Base-by-base conservation (phyloP, 371 early-diverging fungal species). In the Amoeboaphelidium protococcarum region DNA sequence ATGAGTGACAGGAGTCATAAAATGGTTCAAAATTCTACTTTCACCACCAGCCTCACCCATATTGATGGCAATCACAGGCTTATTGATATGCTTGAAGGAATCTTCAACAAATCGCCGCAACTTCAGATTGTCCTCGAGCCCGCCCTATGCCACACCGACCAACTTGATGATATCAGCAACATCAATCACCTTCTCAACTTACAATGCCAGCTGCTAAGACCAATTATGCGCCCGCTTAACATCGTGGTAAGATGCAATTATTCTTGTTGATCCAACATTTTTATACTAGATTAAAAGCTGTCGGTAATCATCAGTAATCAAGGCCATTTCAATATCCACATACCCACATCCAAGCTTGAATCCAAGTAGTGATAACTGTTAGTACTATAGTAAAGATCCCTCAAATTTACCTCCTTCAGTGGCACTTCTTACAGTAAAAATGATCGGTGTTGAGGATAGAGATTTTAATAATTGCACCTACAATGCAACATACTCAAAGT, bases 221-320 rank as follows among this genome's bases (percentile, higher is more conserved):
- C 81, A 80, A 21, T 69, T 59, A 12, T 69, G 70, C 2, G 56
- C 50, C 31, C 77, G 79, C 16, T 60, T 53, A 22, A 72, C 54
- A 57, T 89, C 88, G 53, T 94, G 94, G 76, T 74, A 91, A n/a
- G 88, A 87, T 0, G 82, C 81, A 40, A 94, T 68, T 44, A 86
- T 72, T 44, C 65, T 58, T 25, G 70, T n/a, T 62, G 27, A 72
- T 60, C 16, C 80, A 79, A 53, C 71, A 69, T 40, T 12, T 27
- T 3, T 50, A 47, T 1, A 69, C 52, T 44, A 86, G 47, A 12
- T 62, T 49, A 26, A 52, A 45, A 47, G 72, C 59, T 41, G 70
- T 64, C n/a, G 51, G 59, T 62, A 40, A 13, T 42, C 25, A 12
- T 52, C 50, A 13, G 25, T 21, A 40, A 50, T 42, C 1, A 47